Base-by-base conservation (phyloP, 1,139 yeast species). In the Diutina siamensis region DNA sequence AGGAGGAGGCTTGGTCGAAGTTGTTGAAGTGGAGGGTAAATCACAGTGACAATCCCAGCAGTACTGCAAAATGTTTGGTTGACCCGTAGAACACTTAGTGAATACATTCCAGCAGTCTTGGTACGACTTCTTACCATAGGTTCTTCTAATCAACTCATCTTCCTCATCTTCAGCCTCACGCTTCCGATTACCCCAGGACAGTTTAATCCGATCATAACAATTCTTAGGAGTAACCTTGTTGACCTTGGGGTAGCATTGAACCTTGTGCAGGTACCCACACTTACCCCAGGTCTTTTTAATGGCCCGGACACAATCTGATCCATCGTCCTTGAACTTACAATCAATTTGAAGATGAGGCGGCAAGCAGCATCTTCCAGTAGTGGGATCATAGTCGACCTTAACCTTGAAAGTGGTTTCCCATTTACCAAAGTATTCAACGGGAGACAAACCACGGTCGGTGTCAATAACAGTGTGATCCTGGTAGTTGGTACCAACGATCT, bases 251-350 rank as follows among this genome's bases (percentile, higher is more conserved):
- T 36, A 36, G 18, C 28, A 9, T n/a, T 36, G 31, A 13, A 36
- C 17, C n/a, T 12, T 2, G 18, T 36, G 40, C 10, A 7, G 3
- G 18, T 5, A 36, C 2, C 40, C 40, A 36, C 40, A 36, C 3
- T 17, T 13, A 8, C 40, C 40, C 40, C 40, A 36, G 17, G 40
- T 36, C 25, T 36, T 36, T 28, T 36, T 36, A 13, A 36, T 36
- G 17, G 40, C 40, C 2, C 40, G 40, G n/a, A 21, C 28, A 36
- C 40, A 36, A n/a, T 36, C 40, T n/a, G 25, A 17, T 12, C 15
- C 15, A 21, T 36, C 40, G 4, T 36, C 40, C 3, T 4, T 13
- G 17, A 36, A 36, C 5, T 36, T 18, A 21, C 40, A 36, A 7
- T 13, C 28, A 4, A 36, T 21, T 13, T 22, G 28, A 21, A 36